A percentile compares a stretch with the other conserved stretches of the same genome.
These are phyloP conservation scores for Suillus ampliporus DNA, from an alignment of 768 basidiomycete genomes.

Conservation along the genomic window DNA sequence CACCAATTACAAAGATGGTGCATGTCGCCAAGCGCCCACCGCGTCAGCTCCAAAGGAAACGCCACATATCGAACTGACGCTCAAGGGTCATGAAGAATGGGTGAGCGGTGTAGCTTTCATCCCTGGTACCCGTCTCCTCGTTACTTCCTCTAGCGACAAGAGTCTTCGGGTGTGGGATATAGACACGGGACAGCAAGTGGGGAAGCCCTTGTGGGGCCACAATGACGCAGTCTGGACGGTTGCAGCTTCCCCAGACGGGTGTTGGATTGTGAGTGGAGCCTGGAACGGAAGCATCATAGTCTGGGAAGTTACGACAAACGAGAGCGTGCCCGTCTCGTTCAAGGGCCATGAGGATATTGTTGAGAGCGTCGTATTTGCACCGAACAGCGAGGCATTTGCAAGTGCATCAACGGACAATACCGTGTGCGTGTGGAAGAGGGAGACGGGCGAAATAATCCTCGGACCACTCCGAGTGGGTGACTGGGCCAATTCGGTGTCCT, in stretches of 20 bases:
- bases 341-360: not conserved
- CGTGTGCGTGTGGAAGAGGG: not conserved
- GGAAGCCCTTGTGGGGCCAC: conserved; percentile 14
- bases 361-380: not conserved
- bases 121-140: not conserved
- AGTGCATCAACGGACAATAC: not conserved
- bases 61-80: not conserved
- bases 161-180: conserved; percentile 16
- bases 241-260: conserved; percentile 31
- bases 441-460: not conserved
- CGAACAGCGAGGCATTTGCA: not conserved
- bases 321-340: not conserved
- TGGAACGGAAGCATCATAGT: conserved; percentile 14
- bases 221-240: conserved; percentile 36
- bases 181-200: conserved; percentile 30
- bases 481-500: conserved; percentile 27
- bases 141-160: not conserved
- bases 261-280: conserved; percentile 15
- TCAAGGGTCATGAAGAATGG: not conserved
- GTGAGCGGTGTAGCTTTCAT: not conserved
- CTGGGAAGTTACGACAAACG: not conserved
- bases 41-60: not conserved
- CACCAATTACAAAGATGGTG: not conserved
- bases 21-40: not conserved
- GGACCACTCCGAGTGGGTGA: too few relatives aligned